Percentiles rank a stretch among this genome's conserved stretches.
These are phyloP conservation scores for Tinospora cordifolia DNA, from an alignment of 164 flowering plant genomes.

Conservation along the genomic window DNA sequence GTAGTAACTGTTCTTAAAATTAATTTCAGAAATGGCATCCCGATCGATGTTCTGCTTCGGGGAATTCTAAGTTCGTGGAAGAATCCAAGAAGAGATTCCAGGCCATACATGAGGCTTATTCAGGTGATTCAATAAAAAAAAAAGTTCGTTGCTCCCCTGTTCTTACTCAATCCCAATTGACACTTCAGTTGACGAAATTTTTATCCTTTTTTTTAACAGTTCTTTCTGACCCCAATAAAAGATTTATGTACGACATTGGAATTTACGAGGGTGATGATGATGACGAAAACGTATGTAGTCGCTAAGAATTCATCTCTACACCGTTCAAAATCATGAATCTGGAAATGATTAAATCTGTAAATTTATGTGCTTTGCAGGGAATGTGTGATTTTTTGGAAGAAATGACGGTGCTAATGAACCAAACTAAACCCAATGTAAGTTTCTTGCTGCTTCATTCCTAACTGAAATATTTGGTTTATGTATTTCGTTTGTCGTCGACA, in stretches of 20 bases:
- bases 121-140: slow-evolving; percentile 38
- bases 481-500: too few relatives aligned
- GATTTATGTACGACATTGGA: slow-evolving; percentile 89
- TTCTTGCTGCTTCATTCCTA: background rate
- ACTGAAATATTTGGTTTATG: too few relatives aligned
- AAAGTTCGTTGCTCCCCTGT: background rate
- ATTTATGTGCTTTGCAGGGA: slow-evolving; percentile 39
- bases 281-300: slow-evolving; percentile 34
- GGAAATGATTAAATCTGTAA: background rate
- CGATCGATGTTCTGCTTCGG: slow-evolving; percentile 75
- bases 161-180: background rate
- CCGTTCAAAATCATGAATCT: background rate
- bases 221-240: slow-evolving; percentile 72
- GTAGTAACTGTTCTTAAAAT: background rate
- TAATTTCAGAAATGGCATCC: slow-evolving; percentile 84
- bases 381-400: slow-evolving; percentile 86
- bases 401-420: slow-evolving; percentile 77
- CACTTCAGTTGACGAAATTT: background rate
- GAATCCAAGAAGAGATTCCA: slow-evolving; percentile 91
- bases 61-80: slow-evolving; percentile 57
- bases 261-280: slow-evolving; percentile 49
- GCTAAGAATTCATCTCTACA: background rate
- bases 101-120: slow-evolving; percentile 83
- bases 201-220: slow-evolving; percentile 40
- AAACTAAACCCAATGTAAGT: slow-evolving; percentile 53